phyloP scores from a whole-genome alignment of 2,329 filamentous ascomycete species.

The Chaetothyriales sp. region DNA sequence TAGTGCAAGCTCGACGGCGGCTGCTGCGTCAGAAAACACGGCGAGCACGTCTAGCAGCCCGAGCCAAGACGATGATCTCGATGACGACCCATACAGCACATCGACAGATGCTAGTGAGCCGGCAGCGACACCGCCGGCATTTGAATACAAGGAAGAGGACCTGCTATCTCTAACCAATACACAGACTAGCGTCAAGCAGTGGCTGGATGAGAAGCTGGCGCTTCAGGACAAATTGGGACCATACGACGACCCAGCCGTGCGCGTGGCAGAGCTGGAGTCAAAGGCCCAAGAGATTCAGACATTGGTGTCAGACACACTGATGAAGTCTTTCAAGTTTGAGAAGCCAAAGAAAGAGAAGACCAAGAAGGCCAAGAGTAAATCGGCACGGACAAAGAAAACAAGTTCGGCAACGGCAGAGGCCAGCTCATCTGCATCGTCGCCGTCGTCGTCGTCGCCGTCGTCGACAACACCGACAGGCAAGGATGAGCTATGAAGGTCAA shows the following conservation, averaged over 20 bases:
- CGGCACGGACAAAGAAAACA: slow-evolving; percentile 18
- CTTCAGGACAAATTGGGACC: slow-evolving; percentile 55
- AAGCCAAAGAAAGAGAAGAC: slow-evolving; percentile 14
- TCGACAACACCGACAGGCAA: slow-evolving; percentile 13
- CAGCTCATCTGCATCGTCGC: slow-evolving; percentile 1
- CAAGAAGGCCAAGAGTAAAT: slow-evolving; percentile 21
- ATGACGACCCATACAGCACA: slow-evolving; percentile 46
- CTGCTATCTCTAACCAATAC: slow-evolving; percentile 48
- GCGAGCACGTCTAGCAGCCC: slow-evolving; percentile 33
- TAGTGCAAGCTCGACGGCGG: slow-evolving; percentile 36
- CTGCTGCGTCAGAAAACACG: slow-evolving; percentile 29
- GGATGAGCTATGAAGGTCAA: slow-evolving; percentile 20
- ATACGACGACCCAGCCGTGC: slow-evolving; percentile 60
- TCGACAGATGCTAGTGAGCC: slow-evolving; percentile 22
- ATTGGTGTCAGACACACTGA: slow-evolving; percentile 52
- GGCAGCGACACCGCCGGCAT: slow-evolving; percentile 22
- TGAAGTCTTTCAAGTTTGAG: slow-evolving; percentile 48
- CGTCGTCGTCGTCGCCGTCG: slow-evolving; percentile 1
- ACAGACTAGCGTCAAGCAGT: slow-evolving; percentile 48
- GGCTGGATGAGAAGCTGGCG: slow-evolving; percentile 58
- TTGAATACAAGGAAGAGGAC: slow-evolving; percentile 56
- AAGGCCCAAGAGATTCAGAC: slow-evolving; percentile 59
- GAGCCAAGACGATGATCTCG: slow-evolving; percentile 48
- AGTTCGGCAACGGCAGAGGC: slow-evolving; percentile 1
- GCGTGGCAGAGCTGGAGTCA: slow-evolving; percentile 53